Evolutionary conservation across 192 early-diverging fungal species (phyloP), one percentile per base, ranked within the genome.

Genomic region (Phycomyces nitens): DNA sequence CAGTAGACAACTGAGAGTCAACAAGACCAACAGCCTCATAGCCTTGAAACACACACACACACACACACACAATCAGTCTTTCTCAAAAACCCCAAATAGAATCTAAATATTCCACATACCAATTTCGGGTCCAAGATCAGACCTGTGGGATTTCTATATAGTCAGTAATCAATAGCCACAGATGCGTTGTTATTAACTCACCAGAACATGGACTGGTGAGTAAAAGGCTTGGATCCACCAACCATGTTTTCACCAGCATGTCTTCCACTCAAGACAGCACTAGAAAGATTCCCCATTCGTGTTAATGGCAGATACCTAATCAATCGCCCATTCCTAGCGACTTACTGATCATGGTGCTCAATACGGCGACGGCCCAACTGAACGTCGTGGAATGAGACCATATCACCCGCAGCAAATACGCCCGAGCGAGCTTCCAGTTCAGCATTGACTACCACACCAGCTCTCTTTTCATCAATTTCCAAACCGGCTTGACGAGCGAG

Each of bases 191-290:
- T n/a, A 47, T 18, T 47, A n/a, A 6, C 82, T 2, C 70, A 78
- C 85, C 83, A 87, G 72, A 84, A 87, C 81, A 84, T 82, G 51
- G 83, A 81, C 64, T 84, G 85, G 60, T 87, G 77, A 24, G 72
- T 73, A 66, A 83, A 85, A 29, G 83, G 58, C 59, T 79, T 77
- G 55, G 72, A 56, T 34, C 68, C 68, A 20, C 81, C 83, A 1
- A 75, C 70, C 82, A 86, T 84, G 63, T 86, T 86, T 64, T 78
- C 72, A 49, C 84, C 86, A 54, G 82, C 86, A 40, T 77, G 70
- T 57, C 80, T 73, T n/a, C 86, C 86, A 58, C 76, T 80, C 8
- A 80, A 64, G 34, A 83, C 82, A 21, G 86, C 86, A 53, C 73
- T 77, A 57, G 0, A 24, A 10, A 41, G n/a, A n/a, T n/a, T n/a